Evolutionary conservation across 208 protist species (phyloP).

Genomic region (Naegleria gruberi): DNA sequence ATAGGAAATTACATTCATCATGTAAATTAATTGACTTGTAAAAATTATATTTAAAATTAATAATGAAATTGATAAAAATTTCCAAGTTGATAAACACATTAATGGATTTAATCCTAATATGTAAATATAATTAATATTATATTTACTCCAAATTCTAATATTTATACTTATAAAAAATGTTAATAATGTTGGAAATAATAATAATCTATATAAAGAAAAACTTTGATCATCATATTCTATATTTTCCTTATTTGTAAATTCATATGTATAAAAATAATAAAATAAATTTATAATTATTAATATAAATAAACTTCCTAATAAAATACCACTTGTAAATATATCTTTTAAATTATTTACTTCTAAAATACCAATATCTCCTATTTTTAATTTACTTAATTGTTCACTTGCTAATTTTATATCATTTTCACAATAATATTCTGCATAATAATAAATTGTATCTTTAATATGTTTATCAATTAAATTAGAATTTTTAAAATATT

Average conservation of each 20-base stretch:
- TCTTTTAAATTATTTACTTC: background rate
- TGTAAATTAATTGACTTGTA: background rate
- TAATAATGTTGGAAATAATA: background rate
- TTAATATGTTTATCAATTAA: background rate
- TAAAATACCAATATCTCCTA: background rate
- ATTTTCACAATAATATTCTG: background rate
- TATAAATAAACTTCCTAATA: background rate
- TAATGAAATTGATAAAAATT: background rate
- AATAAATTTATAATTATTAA: background rate
- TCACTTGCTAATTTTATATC: background rate
- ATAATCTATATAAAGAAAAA: background rate
- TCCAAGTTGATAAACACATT: background rate
- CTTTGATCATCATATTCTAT: background rate
- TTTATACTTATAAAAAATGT: background rate
- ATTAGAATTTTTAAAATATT: background rate
- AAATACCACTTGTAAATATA: background rate
- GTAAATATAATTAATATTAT: background rate
- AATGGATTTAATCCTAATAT: slow-evolving; percentile 10
- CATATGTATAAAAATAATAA: background rate
- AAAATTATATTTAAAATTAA: background rate
- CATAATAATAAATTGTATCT: background rate
- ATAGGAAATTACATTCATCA: background rate
- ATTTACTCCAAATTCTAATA: background rate
- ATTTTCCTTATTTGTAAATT: background rate
- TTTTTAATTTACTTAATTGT: background rate